Evolutionary conservation across 1,284 basidiomycete species (phyloP).

Genomic region (Pisolithus thermaeus): DNA sequence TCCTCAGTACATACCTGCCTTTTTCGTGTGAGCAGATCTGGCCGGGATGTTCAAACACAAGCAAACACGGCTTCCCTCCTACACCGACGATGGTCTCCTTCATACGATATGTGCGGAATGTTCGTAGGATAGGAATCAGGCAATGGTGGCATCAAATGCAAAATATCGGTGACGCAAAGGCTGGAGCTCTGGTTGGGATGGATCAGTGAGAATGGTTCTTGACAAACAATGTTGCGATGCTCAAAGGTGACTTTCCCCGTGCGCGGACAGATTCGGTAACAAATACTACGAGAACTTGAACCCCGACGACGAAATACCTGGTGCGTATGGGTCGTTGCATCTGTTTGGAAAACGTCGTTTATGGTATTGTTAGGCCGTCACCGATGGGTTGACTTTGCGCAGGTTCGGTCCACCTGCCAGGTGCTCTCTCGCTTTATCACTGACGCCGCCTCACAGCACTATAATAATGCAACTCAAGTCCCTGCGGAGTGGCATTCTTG

Average conservation of each 20-base stretch:
- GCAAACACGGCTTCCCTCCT: conserved; percentile 14
- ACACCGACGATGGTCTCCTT: conserved; percentile 59
- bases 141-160: conserved; percentile 85
- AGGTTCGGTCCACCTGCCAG: conserved; percentile 41
- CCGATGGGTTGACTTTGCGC: conserved; percentile 89
- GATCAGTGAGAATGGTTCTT: conserved; percentile 61
- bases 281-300: conserved; percentile 88
- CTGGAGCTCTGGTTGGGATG: conserved; percentile 69
- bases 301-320: conserved; percentile 79
- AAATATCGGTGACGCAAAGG: conserved; percentile 90
- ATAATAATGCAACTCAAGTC: conserved; percentile 85
- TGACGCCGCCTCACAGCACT: conserved; percentile 46
- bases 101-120: conserved; percentile 67
- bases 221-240: background rate
- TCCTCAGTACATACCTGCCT: background rate
- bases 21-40: background rate
- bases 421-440: conserved; percentile 1
- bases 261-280: conserved; percentile 70
- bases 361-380: conserved; percentile 61
- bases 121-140: conserved; percentile 67
- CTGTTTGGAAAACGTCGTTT: background rate
- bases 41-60: conserved; percentile 14
- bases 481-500: conserved; percentile 95
- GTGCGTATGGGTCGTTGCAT: conserved; percentile 37
- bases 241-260: background rate